Conservation (phyloP, 768 basidiomycete species). For the Hericium erinaceus region DNA sequence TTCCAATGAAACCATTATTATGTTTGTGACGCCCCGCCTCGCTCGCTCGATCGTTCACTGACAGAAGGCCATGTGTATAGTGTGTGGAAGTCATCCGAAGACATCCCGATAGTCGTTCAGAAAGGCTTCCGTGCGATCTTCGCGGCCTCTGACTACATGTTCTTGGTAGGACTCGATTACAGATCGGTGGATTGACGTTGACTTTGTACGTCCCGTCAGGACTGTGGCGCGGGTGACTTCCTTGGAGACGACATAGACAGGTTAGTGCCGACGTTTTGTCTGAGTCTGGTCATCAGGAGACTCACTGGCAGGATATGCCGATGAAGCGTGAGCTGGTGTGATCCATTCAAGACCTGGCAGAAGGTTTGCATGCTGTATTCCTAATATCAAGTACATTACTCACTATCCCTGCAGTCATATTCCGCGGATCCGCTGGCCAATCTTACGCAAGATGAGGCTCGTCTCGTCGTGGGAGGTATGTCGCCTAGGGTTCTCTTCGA, state of each 20-base stretch:
- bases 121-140: conserved; percentile 57
- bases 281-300: too few species aligned
- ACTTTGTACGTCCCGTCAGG: conserved; percentile 22
- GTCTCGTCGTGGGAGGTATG: conserved; percentile 62
- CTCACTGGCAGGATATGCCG: too few species aligned
- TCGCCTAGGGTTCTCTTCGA: conserved; percentile 1
- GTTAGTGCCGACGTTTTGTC: conserved; percentile 18
- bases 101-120: conserved; percentile 48
- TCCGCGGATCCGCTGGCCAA: conserved; percentile 65
- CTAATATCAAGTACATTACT: conserved; percentile 8
- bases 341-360: conserved; percentile 77
- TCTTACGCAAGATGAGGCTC: conserved; percentile 34
- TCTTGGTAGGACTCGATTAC: conserved; percentile 1
- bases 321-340: conserved; percentile 57
- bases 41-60: neutral
- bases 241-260: conserved; percentile 40
- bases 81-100: conserved; percentile 63
- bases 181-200: neutral
- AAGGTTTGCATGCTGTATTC: conserved; percentile 30
- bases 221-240: conserved; percentile 70
- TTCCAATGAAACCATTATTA: conserved; percentile 39
- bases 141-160: conserved; percentile 37
- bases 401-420: conserved; percentile 35
- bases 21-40: conserved; percentile 29
- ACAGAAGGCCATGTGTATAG: conserved; percentile 22